phyloP scores from a whole-genome alignment of 495 filamentous ascomycete genomes.

The Penicillium fimorum region DNA sequence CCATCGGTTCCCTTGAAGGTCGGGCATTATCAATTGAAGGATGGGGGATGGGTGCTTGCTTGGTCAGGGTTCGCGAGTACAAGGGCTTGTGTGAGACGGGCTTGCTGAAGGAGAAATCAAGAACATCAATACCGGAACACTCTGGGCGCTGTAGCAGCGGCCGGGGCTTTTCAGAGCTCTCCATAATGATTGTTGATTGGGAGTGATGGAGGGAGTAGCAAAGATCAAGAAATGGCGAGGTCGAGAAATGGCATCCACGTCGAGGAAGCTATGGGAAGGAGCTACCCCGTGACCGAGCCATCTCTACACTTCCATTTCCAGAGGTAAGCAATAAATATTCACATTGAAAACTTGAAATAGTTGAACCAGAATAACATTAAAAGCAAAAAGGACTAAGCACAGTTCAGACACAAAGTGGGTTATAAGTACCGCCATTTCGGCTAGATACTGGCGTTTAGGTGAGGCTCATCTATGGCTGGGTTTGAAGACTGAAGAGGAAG shows the following conservation, averaged over 20 bases:
- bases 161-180: not conserved
- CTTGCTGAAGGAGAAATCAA: slow-evolving; percentile 36
- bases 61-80: slow-evolving; percentile 20
- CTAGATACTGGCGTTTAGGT: too few relatives aligned
- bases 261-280: not conserved
- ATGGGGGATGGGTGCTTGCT: not conserved
- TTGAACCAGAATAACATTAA: not conserved
- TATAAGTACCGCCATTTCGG: too few relatives aligned
- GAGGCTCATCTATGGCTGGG: too few relatives aligned
- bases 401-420: too few relatives aligned
- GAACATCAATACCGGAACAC: slow-evolving; percentile 33
- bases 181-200: not conserved
- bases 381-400: not conserved
- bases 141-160: slow-evolving; percentile 33
- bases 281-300: slow-evolving; percentile 2
- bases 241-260: not conserved
- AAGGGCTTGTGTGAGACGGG: slow-evolving; percentile 28
- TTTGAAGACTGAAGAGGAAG: too few relatives aligned
- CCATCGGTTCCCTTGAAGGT: not conserved
- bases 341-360: not conserved
- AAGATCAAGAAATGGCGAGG: not conserved
- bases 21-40: not conserved
- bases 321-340: not conserved
- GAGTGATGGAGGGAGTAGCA: not conserved
- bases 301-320: not conserved